Percentiles rank a stretch among this genome's conserved stretches.
phyloP scores from a whole-genome alignment of 78 protist species.

The Cavenderia fasciculata region DNA sequence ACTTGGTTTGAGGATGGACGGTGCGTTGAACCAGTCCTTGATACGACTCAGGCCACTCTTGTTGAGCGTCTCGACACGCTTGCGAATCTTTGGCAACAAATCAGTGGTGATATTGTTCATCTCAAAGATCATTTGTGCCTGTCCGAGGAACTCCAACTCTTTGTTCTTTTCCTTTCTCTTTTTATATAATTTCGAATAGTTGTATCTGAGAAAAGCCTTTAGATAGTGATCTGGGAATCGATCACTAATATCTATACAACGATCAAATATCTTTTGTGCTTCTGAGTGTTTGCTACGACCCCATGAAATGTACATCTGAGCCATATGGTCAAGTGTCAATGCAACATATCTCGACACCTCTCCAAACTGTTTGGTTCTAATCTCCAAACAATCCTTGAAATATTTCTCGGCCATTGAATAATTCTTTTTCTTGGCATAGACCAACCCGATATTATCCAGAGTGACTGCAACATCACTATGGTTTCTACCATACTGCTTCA shows the following conservation, averaged over 20 bases:
- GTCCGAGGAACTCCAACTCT: slow-evolving; percentile 9
- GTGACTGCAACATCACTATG: slow-evolving; percentile 59
- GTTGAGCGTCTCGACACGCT: not conserved
- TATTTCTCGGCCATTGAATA: slow-evolving; percentile 37
- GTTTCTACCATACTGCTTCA: slow-evolving; percentile 33
- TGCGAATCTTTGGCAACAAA: not conserved
- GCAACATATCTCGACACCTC: slow-evolving; percentile 38
- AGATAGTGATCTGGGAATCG: slow-evolving; percentile 45
- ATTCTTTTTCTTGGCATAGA: slow-evolving; percentile 29
- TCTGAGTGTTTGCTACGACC: slow-evolving; percentile 10
- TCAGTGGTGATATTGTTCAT: slow-evolving; percentile 30
- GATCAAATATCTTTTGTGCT: not conserved
- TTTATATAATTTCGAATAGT: slow-evolving; percentile 20
- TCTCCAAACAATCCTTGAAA: slow-evolving; percentile 13
- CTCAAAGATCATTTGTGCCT: slow-evolving; percentile 24
- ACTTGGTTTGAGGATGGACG: not conserved
- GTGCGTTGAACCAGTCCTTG: not conserved
- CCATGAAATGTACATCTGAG: slow-evolving; percentile 43
- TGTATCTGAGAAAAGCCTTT: slow-evolving; percentile 27
- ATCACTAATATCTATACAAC: slow-evolving; percentile 17
- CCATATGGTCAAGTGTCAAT: slow-evolving; percentile 33
- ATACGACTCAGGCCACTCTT: slow-evolving; percentile 18
- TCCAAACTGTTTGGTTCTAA: slow-evolving; percentile 55
- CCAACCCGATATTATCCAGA: slow-evolving; percentile 41
- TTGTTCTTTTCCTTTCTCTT: slow-evolving; percentile 22